Percentiles rank a stretch among this genome's conserved stretches.
Conservation (phyloP, 1,139 yeast species). For the Saccharomycopsis hybrid region DNA sequence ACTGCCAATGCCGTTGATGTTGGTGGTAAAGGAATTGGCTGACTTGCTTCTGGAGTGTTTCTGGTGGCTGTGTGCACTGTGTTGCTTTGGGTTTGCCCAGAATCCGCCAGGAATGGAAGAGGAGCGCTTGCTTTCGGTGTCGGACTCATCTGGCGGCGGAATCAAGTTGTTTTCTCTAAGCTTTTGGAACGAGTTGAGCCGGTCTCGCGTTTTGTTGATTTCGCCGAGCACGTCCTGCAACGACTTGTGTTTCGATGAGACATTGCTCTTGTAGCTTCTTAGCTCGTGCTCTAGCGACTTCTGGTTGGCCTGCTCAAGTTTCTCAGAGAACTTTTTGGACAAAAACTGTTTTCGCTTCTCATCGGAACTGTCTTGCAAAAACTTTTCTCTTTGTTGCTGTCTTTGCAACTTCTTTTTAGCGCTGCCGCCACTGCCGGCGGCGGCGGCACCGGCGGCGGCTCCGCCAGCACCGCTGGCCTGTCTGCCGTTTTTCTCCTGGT, state of each 20-base stretch:
- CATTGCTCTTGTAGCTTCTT: slow-evolving; percentile 5
- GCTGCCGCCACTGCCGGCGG: no score
- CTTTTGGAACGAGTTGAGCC: slow-evolving; percentile 2
- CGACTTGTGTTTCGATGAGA: slow-evolving; percentile 5
- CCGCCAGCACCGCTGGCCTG: no score
- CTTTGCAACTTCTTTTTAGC: slow-evolving; percentile 2
- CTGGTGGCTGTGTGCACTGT: neutral
- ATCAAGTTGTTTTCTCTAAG: slow-evolving; percentile 10
- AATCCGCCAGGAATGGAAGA: slow-evolving; percentile 3
- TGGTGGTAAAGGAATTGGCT: slow-evolving; percentile 4
- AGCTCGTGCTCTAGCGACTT: slow-evolving; percentile 13
- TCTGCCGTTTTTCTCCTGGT: slow-evolving; percentile 10
- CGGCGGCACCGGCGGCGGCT: neutral
- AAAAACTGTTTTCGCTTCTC: slow-evolving; percentile 15
- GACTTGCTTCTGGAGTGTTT: slow-evolving; percentile 8
- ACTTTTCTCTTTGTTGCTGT: slow-evolving; percentile 5
- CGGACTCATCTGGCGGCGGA: slow-evolving; percentile 17
- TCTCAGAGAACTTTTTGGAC: slow-evolving; percentile 1
- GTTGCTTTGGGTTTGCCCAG: neutral
- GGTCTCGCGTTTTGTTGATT: slow-evolving; percentile 7
- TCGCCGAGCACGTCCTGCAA: slow-evolving; percentile 10
- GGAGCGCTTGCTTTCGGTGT: slow-evolving; percentile 13
- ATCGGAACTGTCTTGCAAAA: slow-evolving; percentile 10
- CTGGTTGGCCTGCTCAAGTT: neutral
- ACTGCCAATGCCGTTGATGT: no score